Evolutionary conservation across 73 alveolate species (phyloP), one percentile per base, ranked within the genome.

Genomic region (Breviolum minutum): DNA sequence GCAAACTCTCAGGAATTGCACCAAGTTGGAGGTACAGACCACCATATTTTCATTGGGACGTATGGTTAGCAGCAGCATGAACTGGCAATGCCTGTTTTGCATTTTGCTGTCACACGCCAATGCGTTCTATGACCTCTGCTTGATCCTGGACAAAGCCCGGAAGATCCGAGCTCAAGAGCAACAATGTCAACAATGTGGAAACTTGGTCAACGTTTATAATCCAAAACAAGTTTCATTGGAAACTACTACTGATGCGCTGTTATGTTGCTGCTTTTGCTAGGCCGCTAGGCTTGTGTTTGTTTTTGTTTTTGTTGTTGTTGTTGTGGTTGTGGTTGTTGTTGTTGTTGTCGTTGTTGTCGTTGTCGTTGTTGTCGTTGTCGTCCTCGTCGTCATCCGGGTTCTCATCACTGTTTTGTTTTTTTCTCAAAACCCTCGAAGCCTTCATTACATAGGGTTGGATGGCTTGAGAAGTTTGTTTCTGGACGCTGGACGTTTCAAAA

Each of bases 11-110:
- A 32, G 66, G 93, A 84, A 84, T 61, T 84, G 93, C 62, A 84
- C 66, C 54, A 84, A 84, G 62, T 24, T 84, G 93, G 93, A 84
- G n/a, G 73, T 84, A 24, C 93, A 84, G 61, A 84, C 76, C 61
- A 84, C 93, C n/a, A 84, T 84, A 7, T 86, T 86, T n/a, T 22
- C 94, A 27, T 27, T 86, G 79, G 94, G 94, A 27, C 94, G 79
- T 17, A 86, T 86, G 94, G 79, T 86, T 14, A 26, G 29, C 63
- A 27, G 24, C 76, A 5, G n/a, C 8, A 29, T 27, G 17, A 63
- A 86, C 63, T 86, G 77, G 77, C 94, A 86, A n/a, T 83, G 92
- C 66, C 24, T 83, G 71, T 83, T 83, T 61, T 83, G 76, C 92
- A 83, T 83, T 12, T 24, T 83, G 76, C 22, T 83, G 29, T 71